Evolutionary conservation across 306 rosid species (phyloP).

Genomic region (Ziziphus jujuba): DNA sequence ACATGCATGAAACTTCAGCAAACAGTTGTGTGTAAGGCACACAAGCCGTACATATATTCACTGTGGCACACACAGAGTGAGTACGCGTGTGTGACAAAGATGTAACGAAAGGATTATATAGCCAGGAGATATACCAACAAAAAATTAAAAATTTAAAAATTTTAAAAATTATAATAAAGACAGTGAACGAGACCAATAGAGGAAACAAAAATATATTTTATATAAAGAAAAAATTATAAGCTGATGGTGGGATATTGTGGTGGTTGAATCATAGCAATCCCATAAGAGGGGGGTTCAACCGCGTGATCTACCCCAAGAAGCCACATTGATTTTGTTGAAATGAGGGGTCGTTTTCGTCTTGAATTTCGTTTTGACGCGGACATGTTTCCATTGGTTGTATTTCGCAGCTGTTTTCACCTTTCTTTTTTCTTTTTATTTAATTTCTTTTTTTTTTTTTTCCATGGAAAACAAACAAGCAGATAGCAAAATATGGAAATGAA

Average conservation of each 20-base stretch:
- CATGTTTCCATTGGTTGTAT: slow-evolving; percentile 49
- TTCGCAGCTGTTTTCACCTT: slow-evolving; percentile 28
- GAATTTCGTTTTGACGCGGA: slow-evolving; percentile 48
- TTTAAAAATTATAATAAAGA: slow-evolving; percentile 4
- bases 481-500: too few relatives aligned
- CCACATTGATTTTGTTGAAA: slow-evolving; percentile 54
- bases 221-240: not conserved
- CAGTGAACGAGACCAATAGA: slow-evolving; percentile 39
- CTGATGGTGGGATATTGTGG: too few relatives aligned
- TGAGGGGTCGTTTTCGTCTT: slow-evolving; percentile 74
- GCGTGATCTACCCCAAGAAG: slow-evolving; percentile 50
- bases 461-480: not conserved
- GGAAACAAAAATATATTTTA: not conserved
- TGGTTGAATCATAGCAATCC: slow-evolving; percentile 35
- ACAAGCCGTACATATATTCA: slow-evolving; percentile 56
- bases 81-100: slow-evolving; percentile 51
- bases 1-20: slow-evolving; percentile 74
- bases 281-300: slow-evolving; percentile 33
- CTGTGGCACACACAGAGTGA: slow-evolving; percentile 34
- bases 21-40: slow-evolving; percentile 49
- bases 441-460: not conserved
- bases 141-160: slow-evolving; percentile 13
- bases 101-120: slow-evolving; percentile 45
- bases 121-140: slow-evolving; percentile 39
- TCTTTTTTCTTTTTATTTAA: not conserved